Base-by-base conservation (phyloP, 2,329 filamentous ascomycete species). In the Huntiella savannae region DNA sequence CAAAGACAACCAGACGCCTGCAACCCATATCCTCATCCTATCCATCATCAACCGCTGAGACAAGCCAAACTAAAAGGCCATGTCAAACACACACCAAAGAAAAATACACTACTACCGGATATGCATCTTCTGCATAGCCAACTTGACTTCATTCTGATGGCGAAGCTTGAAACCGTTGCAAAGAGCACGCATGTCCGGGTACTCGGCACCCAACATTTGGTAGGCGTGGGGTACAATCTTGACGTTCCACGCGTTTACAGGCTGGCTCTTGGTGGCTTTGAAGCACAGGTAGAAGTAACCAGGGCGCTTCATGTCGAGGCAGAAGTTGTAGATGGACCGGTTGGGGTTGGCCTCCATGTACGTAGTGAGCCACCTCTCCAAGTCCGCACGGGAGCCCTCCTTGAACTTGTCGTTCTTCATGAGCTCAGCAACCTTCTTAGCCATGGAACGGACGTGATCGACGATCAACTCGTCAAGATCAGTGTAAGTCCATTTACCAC, bases 391-490 rank as follows among this genome's bases (percentile, higher is more conserved):
- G 51, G 77, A 87, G 50, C 81, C 78, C 52, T 75, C 75, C 63
- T 93, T 85, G 68, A 82, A 98, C 62, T 94, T 94, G 59, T 96
- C 88, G 60, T 95, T 80, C 53, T 80, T 75, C 70, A 85, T 91
- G 68, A 98, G 79, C 67, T 98, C 88, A 53, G 93, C 85, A 44
- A 96, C 88, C 70, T 98, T 98, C 63, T 81, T 83, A 13, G 86
- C 82, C 91, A 96, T 98, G 45, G 87, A 84, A 66, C 94, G 91
- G 58, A 98, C 84, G 59, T 98, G 91, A 57, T 91, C 82, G 58
- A 93, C 87, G 54, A 98, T 96, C 65, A 98, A 63, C 61, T 98
- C 91, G 63, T 98, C 91, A 51, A 98, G 69, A 78, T 98, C 91
- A 50, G 77, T 85, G 66, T 98, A 98, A 5, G 76, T 88, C 63